Evolutionary conservation across 2,329 filamentous ascomycete genomes (phyloP).

Genomic region (Chrysosporium queenslandicum): DNA sequence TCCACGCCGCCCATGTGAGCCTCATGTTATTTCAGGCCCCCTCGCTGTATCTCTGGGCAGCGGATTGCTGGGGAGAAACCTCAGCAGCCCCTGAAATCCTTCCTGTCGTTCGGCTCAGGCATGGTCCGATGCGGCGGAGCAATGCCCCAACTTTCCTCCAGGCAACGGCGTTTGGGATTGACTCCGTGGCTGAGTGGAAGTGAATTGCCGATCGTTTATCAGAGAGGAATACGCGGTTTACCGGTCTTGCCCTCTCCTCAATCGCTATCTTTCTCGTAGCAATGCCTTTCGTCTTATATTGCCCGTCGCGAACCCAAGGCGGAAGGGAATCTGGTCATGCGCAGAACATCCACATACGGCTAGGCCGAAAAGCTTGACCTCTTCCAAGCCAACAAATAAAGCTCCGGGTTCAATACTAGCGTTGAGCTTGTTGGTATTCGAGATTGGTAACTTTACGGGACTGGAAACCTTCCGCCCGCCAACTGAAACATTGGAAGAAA

Average conservation of each 20-base stretch:
- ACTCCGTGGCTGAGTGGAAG: too few species aligned
- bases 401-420: constrained; percentile 5
- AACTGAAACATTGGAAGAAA: neutral
- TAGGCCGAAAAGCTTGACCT: neutral
- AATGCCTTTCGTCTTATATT: too few species aligned
- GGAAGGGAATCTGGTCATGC: constrained; percentile 1
- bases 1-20: neutral
- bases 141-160: too few species aligned
- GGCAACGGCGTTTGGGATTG: too few species aligned
- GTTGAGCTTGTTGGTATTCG: neutral
- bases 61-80: neutral
- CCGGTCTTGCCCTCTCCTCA: too few species aligned
- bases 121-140: neutral
- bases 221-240: too few species aligned
- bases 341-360: neutral
- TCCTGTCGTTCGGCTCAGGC: neutral
- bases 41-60: neutral
- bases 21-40: neutral
- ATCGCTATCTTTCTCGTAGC: too few species aligned
- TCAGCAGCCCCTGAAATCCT: neutral
- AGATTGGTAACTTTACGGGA: constrained; percentile 5
- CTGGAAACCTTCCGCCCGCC: neutral
- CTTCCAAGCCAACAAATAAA: neutral
- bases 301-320: neutral
- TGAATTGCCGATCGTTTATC: too few species aligned